Evolutionary conservation across 805 yeast species (phyloP).

Genomic region (Saccharomycopsis lassenensis): DNA sequence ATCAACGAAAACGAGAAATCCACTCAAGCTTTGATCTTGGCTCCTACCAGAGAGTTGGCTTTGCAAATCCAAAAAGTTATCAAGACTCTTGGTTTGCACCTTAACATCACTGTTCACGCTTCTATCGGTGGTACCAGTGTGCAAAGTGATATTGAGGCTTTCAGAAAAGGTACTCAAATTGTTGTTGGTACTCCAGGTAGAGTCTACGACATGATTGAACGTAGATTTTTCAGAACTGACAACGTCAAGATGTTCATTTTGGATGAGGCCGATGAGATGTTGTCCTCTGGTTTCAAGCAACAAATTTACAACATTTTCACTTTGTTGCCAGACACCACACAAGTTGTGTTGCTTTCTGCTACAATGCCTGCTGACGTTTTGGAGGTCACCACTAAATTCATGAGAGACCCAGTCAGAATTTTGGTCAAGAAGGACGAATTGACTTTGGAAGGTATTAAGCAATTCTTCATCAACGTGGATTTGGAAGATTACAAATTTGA

Average conservation of each 20-base stretch:
- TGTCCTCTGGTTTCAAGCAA: slow-evolving; percentile 88
- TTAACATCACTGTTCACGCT: slow-evolving; percentile 80
- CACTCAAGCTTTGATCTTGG: slow-evolving; percentile 80
- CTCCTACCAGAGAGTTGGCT: slow-evolving; percentile 96
- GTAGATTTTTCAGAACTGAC: slow-evolving; percentile 65
- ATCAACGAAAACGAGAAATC: slow-evolving; percentile 64
- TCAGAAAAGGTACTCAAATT: slow-evolving; percentile 73
- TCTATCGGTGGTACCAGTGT: slow-evolving; percentile 90
- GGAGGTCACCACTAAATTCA: slow-evolving; percentile 85
- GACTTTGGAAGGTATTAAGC: slow-evolving; percentile 89
- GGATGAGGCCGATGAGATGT: slow-evolving; percentile 95
- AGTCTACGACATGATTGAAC: slow-evolving; percentile 80
- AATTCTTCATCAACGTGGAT: slow-evolving; percentile 82
- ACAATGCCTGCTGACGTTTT: slow-evolving; percentile 87
- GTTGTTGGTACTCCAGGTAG: slow-evolving; percentile 98
- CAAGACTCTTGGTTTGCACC: slow-evolving; percentile 72
- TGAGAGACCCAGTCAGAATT: slow-evolving; percentile 87
- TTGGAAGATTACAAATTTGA: slow-evolving; percentile 92
- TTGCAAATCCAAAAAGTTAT: slow-evolving; percentile 86
- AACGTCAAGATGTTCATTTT: slow-evolving; percentile 77
- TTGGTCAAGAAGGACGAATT: slow-evolving; percentile 91
- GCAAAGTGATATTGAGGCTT: slow-evolving; percentile 66
- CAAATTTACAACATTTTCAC: slow-evolving; percentile 90
- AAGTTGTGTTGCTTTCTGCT: slow-evolving; percentile 91
- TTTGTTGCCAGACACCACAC: slow-evolving; percentile 71